Evolutionary conservation across 495 filamentous ascomycete species (phyloP), one percentile per base, ranked within the genome.

Genomic region (Aspergillus kassunensis): DNA sequence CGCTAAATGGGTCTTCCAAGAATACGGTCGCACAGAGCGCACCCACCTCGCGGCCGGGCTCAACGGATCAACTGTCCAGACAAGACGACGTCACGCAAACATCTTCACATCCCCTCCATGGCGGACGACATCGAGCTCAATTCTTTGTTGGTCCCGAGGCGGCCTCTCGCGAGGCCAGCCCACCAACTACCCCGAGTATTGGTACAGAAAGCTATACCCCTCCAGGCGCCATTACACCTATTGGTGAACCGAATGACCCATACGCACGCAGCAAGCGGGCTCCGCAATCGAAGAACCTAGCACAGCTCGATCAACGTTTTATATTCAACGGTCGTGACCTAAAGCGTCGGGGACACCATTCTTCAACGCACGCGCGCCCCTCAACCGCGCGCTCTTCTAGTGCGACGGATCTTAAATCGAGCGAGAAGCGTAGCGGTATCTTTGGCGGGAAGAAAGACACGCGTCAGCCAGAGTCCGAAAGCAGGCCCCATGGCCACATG

Each of bases 171-270:
- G 80, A 83, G 40, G 73, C 72, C 49, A 81, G 75, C 53, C 78
- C 80, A 6, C 69, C 76, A 16, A 55, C 67, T 18, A 85, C 82
- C 4, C 80, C 89, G 16, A 74, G 72, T 56, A 64, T 70, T 16
- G 79, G 77, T 10, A 76, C 77, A 15, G 82, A 82, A 54, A 78
- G 74, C 23, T 65, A 66, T 20, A 83, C 82, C n/a, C 82, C 82
- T 20, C 75, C 79, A 10, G 73, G 75, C 19, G 83, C 90, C 15
- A 87, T 88, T 53, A 90, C 89, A 34, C 91, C 90, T 4, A 74
- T 82, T 10, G 90, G 87, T 15, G 90, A 95, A 29, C 81, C 73
- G 20, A 88, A 96, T 65, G 91, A 97, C 62, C 91, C 92, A 7
- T 95, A 95, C 66, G 87, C 89, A 13, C 86, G 89, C 49, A 85